phyloP scores from a whole-genome alignment of 164 flowering plant species.

The Cinnamomum chago region DNA sequence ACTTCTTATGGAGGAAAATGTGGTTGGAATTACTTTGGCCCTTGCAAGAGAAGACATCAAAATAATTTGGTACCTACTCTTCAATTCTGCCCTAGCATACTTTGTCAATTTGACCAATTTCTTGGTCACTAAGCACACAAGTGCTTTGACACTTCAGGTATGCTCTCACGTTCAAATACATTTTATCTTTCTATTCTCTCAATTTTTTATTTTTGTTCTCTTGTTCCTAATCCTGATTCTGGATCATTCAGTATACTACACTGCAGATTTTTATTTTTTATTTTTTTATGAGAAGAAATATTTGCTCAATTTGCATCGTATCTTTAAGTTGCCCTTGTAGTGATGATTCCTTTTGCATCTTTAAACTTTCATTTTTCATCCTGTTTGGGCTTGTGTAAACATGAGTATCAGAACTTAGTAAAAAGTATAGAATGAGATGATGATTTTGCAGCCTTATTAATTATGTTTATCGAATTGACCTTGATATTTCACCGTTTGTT shows the following conservation, averaged over 20 bases:
- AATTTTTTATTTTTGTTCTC: not conserved
- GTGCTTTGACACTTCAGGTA: conserved; percentile 78
- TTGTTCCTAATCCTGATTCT: not conserved
- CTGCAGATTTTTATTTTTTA: not conserved
- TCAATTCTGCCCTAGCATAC: conserved; percentile 63
- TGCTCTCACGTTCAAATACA: conserved; percentile 12
- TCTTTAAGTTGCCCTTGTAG: not conserved
- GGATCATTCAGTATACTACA: not conserved
- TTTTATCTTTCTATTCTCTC: too few species aligned
- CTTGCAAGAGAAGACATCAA: conserved; percentile 49
- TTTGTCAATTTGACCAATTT: conserved; percentile 64
- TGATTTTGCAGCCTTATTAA: too few species aligned
- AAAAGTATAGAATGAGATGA: too few species aligned
- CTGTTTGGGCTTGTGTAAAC: too few species aligned
- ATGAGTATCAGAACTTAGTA: too few species aligned
- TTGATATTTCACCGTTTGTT: too few species aligned
- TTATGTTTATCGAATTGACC: too few species aligned
- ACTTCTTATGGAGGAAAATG: conserved; percentile 53
- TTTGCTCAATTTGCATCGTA: not conserved
- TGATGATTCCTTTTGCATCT: not conserved
- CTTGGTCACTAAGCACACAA: conserved; percentile 75
- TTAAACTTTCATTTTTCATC: too few species aligned
- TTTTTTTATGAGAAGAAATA: too few species aligned
- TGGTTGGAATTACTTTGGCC: conserved; percentile 43
- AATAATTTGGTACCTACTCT: conserved; percentile 48